Evolutionary conservation across 768 basidiomycete species (phyloP), one percentile per base, ranked within the genome.

Genomic region (Leccinum rimulosum): DNA sequence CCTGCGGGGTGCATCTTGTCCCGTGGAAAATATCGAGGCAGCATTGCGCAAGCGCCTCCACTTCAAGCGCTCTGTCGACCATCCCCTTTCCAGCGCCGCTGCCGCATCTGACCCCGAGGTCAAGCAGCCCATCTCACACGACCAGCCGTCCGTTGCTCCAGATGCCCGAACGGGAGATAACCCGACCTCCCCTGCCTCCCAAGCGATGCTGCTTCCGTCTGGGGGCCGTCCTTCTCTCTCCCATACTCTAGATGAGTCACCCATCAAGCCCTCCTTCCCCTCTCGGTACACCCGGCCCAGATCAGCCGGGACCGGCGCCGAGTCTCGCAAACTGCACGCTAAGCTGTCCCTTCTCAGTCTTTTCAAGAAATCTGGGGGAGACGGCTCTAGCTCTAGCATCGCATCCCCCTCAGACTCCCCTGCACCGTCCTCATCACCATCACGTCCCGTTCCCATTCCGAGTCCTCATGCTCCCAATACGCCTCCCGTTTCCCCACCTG

Each of bases 21-120:
- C 69, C 7, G 64, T 70, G 11, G 71, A 71, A 22, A 72, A 77
- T 50, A 66, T 75, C 38, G 67, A 71, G 28, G 59, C 64, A 4
- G 61, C 72, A 9, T 28, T 73, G 6, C 77, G 80, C 45, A 79
- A 76, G 65, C 82, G 84, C 35, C 61, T 93, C 40, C 85, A 86
- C 56, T 81, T 92, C 60, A 92, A 93, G 71, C 84, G 85, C 43
- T 92, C 90, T 1, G 83, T 91, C 59, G 91, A 93, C 69, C 88
- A 85, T 47, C 84, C 86, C 5, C 75, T 89, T 5, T 66, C 69
- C n/a, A 31, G 30, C 62, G 80, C 84, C 56, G 79, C 74, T 50
- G 76, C 72, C 55, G 63, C 69, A 52, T 61, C 70, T 8, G 73
- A 73, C 51, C 64, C 68, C 35, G 69, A 77, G 19, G 53, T 61